Base-by-base conservation (phyloP, 1,284 basidiomycete species). In the Ceratobasidium sp. region DNA sequence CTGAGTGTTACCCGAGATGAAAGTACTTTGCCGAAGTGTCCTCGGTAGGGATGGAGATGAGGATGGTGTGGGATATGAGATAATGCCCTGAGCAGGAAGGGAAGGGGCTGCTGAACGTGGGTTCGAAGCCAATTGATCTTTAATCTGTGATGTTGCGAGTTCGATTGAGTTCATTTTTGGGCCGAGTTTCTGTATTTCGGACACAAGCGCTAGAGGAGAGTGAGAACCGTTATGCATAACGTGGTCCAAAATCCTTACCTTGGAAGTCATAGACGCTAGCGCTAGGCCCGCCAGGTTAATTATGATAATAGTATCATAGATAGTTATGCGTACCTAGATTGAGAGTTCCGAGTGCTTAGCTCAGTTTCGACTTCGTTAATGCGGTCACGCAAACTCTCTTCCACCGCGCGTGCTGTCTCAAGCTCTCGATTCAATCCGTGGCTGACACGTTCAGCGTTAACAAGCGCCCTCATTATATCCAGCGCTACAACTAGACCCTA, bases 361-460 rank as follows among this genome's bases (percentile, higher is more conserved):
- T 21, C 21, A 28, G 47, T 46, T 30, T 64, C 47, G 47, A 64
- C 30, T 16, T 21, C 30, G 47, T 32, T 23, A 13, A 64, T 46
- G 13, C 47, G 62, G 28, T 64, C 46, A 26, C 62, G 49, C 32
- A 64, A 50, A 11, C 30, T 18, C 47, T 64, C 46, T 30, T 64
- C 62, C 3, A 30, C 43, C 1, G 47, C 30, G 18, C 35, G 21
- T 1, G 62, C 47, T 6, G 62, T 30, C 16, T 64, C 35, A 5
- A 64, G 32, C 62, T 64, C 50, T 28, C 18, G 38, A 30, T 50
- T 23, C 35, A 64, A 30, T 35, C 32, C 18, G 26, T 35, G 47
- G 47, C 38, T 49, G 14, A 30, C 26, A 18, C 21, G 30, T 30
- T 64, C 62, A 13, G 35, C 47, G 14, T 52, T 64, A 23, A 64